Conservation (phyloP, 306 rosid genomes). For the Quercus agrifolia region DNA sequence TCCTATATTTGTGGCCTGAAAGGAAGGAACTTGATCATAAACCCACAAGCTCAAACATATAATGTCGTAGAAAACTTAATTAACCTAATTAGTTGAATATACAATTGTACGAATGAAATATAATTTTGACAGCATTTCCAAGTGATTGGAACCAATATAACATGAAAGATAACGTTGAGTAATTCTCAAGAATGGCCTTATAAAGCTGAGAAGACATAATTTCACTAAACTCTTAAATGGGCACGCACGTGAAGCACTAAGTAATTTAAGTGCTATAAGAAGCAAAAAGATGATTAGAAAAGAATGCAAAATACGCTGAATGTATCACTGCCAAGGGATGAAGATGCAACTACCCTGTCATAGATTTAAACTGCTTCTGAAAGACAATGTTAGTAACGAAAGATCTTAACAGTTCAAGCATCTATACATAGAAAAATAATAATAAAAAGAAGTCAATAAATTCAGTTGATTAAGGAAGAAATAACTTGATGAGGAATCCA, state of each 20-base stretch:
- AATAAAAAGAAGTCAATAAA: background rate
- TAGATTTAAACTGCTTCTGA: too few relatives aligned
- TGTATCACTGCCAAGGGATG: background rate
- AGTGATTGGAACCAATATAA: background rate
- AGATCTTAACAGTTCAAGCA: background rate
- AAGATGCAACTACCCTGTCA: too few relatives aligned
- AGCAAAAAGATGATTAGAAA: background rate
- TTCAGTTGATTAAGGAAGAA: background rate
- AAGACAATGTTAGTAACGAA: background rate
- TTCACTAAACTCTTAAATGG: background rate
- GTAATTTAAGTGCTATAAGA: background rate
- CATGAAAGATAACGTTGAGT: background rate
- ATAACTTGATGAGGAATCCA: background rate
- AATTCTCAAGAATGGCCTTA: background rate
- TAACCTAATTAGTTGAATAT: background rate
- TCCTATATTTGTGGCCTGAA: slow-evolving; percentile 28
- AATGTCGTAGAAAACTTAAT: background rate
- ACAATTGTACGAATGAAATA: background rate
- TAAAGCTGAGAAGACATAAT: background rate
- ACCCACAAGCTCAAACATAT: background rate
- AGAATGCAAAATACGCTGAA: background rate
- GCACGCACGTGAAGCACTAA: background rate
- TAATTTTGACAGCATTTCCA: background rate
- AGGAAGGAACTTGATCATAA: background rate
- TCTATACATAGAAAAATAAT: background rate